These are phyloP conservation scores for Salix koriyanagi DNA, from an alignment of 345 rosid species.

Conservation along the genomic window DNA sequence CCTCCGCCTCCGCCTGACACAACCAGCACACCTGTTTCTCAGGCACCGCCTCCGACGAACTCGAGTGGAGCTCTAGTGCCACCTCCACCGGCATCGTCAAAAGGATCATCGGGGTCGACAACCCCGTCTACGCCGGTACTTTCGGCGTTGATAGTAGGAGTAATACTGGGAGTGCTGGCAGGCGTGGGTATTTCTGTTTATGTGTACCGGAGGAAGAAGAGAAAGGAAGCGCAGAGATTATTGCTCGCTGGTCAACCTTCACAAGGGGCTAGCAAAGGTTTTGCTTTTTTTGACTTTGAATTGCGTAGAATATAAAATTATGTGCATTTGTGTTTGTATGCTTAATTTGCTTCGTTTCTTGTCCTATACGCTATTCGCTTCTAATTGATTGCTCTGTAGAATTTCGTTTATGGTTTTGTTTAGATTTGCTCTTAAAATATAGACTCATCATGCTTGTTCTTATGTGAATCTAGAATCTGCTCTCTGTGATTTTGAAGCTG, in stretches of 20 bases:
- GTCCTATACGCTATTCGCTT: neutral
- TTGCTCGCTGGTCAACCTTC: neutral
- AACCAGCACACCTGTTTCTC: neutral
- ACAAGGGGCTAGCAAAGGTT: conserved; percentile 18
- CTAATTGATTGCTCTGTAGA: neutral
- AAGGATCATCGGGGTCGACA: neutral
- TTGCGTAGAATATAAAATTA: neutral
- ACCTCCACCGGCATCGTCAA: neutral
- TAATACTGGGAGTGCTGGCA: conserved; percentile 30
- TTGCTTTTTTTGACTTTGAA: neutral
- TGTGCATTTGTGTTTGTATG: neutral
- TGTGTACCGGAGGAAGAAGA: conserved; percentile 22
- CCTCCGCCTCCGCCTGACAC: conserved; percentile 3
- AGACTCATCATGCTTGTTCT: neutral
- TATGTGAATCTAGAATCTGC: neutral
- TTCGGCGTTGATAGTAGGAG: conserved; percentile 22
- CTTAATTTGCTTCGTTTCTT: neutral
- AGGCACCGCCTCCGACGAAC: neutral
- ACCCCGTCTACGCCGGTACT: conserved; percentile 8
- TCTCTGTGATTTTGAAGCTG: neutral
- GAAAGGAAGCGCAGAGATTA: conserved; percentile 12
- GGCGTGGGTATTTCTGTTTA: conserved; percentile 16
- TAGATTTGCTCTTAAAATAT: neutral
- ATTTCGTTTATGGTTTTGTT: neutral
- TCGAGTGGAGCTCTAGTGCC: neutral